These are phyloP conservation scores for Pseudonectria foliicola DNA, from an alignment of 2,329 filamentous ascomycete genomes.

Conservation along the genomic window DNA sequence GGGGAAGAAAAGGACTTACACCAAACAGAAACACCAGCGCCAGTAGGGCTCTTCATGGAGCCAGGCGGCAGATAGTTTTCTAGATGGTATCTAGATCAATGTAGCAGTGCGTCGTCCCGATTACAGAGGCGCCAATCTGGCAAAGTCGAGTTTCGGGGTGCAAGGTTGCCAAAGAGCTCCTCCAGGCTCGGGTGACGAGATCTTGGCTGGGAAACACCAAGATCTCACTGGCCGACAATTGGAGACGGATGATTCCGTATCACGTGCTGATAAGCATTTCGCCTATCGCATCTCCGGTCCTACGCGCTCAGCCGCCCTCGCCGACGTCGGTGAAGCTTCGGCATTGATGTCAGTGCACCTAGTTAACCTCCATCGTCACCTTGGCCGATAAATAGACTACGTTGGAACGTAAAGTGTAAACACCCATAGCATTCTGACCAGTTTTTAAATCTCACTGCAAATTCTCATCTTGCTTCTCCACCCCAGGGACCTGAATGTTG, in stretches of 20 bases:
- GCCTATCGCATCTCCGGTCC: slow-evolving; percentile 12
- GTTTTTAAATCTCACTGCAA: too few relatives aligned
- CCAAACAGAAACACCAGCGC: slow-evolving; percentile 26
- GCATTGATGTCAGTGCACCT: too few relatives aligned
- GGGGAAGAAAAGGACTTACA: slow-evolving; percentile 25
- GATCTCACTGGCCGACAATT: slow-evolving; percentile 16
- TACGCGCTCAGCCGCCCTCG: too few relatives aligned
- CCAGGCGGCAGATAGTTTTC: slow-evolving; percentile 11
- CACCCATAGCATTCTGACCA: too few relatives aligned
- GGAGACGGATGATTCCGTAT: slow-evolving; percentile 23
- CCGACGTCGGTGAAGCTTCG: slow-evolving; percentile 10
- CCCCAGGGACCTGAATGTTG: too few relatives aligned
- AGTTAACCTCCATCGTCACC: too few relatives aligned
- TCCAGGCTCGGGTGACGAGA: slow-evolving; percentile 27
- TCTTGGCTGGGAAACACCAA: slow-evolving; percentile 16
- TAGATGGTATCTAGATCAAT: slow-evolving; percentile 6
- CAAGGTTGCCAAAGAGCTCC: slow-evolving; percentile 31
- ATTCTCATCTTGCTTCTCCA: too few relatives aligned
- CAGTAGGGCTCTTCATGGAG: slow-evolving; percentile 31
- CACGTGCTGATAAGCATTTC: slow-evolving; percentile 29
- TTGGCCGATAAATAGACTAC: too few relatives aligned
- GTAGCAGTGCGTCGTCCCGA: not conserved
- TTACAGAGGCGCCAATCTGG: not conserved
- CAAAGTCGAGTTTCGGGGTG: slow-evolving; percentile 19
- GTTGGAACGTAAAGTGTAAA: too few relatives aligned